These are phyloP conservation scores for Cutaneotrichosporon sp. DNA, from an alignment of 1,284 basidiomycete species.

Conservation along the genomic window DNA sequence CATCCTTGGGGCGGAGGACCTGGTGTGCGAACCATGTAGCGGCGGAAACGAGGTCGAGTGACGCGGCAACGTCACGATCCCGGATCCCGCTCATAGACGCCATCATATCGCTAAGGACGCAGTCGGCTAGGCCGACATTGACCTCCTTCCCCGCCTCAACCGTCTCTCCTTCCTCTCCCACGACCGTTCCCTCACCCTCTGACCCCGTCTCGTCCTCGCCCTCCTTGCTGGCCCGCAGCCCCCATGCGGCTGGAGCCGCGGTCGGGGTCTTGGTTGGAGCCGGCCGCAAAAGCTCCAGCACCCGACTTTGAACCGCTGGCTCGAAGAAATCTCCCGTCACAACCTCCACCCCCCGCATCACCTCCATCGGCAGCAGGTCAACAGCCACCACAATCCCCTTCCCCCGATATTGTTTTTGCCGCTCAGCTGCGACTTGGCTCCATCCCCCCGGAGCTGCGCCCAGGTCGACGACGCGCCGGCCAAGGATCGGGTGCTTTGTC, in stretches of 20 bases:
- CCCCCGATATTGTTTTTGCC: slow-evolving; percentile 11
- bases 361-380: slow-evolving; percentile 67
- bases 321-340: slow-evolving; percentile 75
- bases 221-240: not conserved
- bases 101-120: slow-evolving; percentile 55
- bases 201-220: slow-evolving; percentile 6
- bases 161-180: not conserved
- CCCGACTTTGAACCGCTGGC: slow-evolving; percentile 56
- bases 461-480: slow-evolving; percentile 67
- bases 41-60: slow-evolving; percentile 48
- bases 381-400: slow-evolving; percentile 62
- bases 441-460: slow-evolving; percentile 86
- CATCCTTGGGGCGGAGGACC: slow-evolving; percentile 29
- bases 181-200: not conserved
- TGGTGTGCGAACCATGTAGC: slow-evolving; percentile 46
- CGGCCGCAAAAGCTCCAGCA: slow-evolving; percentile 40
- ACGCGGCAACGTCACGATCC: slow-evolving; percentile 45
- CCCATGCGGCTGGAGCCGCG: too few relatives aligned
- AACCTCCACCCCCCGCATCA: slow-evolving; percentile 66
- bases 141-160: not conserved
- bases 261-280: not conserved
- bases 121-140: slow-evolving; percentile 39
- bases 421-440: slow-evolving; percentile 67
- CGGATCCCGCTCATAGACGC: slow-evolving; percentile 51
- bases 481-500: slow-evolving; percentile 56